Conservation (phyloP, 768 basidiomycete genomes). For the Fistulinella prunicolor region DNA sequence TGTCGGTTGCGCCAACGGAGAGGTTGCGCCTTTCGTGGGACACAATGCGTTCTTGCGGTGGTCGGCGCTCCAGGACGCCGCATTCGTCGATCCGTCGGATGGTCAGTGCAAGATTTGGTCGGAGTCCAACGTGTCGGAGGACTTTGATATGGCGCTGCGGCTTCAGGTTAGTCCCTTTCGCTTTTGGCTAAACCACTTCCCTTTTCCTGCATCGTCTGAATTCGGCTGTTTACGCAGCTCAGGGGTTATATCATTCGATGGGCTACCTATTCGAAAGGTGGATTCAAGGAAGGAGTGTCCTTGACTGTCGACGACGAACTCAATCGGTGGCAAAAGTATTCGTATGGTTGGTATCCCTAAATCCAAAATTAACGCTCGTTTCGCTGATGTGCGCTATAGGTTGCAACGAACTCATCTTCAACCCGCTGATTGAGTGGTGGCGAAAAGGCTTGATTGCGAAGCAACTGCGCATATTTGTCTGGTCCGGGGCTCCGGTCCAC, state of each 20-base stretch:
- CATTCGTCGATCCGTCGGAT: constrained; percentile 54
- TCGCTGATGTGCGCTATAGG: constrained; percentile 30
- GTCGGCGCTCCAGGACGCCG: constrained; percentile 87
- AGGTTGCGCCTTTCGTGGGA: constrained; percentile 75
- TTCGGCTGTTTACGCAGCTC: constrained; percentile 24
- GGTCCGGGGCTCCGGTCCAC: constrained; percentile 73
- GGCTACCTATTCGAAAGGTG: constrained; percentile 84
- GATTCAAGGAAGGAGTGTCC: constrained; percentile 91
- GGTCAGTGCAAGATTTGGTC: constrained; percentile 74
- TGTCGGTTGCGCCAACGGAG: constrained; percentile 75
- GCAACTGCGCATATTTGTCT: constrained; percentile 72
- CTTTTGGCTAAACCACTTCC: background rate
- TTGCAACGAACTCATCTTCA: constrained; percentile 67
- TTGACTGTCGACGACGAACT: constrained; percentile 89
- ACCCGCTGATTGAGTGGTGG: constrained; percentile 80
- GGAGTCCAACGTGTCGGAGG: constrained; percentile 63
- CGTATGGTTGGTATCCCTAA: constrained; percentile 57
- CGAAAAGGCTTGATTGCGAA: constrained; percentile 76
- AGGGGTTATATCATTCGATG: constrained; percentile 38
- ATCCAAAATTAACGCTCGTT: background rate
- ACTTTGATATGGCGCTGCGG: constrained; percentile 65
- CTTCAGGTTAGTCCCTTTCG: constrained; percentile 45
- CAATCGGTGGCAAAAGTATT: constrained; percentile 90
- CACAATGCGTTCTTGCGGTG: constrained; percentile 90
- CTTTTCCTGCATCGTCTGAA: constrained; percentile 60